phyloP scores from a whole-genome alignment of 2,329 filamentous ascomycete genomes.

The Aspergillus caelatus region DNA sequence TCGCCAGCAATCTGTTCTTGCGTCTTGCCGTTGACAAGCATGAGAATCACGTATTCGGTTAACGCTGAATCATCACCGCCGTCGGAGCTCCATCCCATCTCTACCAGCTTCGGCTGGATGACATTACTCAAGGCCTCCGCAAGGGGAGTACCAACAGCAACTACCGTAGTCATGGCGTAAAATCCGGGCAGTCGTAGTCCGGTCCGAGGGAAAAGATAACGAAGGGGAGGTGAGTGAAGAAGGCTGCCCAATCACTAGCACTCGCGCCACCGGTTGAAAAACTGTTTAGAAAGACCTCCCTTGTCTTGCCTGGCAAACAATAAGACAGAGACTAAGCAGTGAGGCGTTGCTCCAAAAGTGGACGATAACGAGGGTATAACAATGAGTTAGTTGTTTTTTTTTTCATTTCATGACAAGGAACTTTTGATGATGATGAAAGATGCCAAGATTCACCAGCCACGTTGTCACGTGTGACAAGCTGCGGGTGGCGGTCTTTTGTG shows the following conservation, averaged over 20 bases:
- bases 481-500: not conserved
- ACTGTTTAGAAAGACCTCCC: not conserved
- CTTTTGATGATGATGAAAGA: constrained; percentile 26
- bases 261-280: constrained; percentile 22
- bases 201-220: not conserved
- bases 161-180: constrained; percentile 71
- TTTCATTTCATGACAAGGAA: constrained; percentile 9
- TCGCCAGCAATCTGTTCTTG: constrained; percentile 87
- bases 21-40: constrained; percentile 94
- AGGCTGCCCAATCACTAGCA: constrained; percentile 9
- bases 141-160: constrained; percentile 76
- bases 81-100: constrained; percentile 87
- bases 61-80: constrained; percentile 80
- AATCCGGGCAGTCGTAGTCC: constrained; percentile 6
- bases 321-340: not conserved
- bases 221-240: constrained; percentile 4
- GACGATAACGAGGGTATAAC: not conserved
- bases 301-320: not conserved
- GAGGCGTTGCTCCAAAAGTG: not conserved
- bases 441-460: constrained; percentile 17
- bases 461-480: constrained; percentile 19
- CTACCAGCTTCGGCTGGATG: constrained; percentile 87
- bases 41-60: constrained; percentile 94
- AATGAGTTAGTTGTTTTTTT: constrained; percentile 3
- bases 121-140: constrained; percentile 79